These are phyloP conservation scores for Dipteronia sinensis DNA, from an alignment of 345 rosid species.

Conservation along the genomic window DNA sequence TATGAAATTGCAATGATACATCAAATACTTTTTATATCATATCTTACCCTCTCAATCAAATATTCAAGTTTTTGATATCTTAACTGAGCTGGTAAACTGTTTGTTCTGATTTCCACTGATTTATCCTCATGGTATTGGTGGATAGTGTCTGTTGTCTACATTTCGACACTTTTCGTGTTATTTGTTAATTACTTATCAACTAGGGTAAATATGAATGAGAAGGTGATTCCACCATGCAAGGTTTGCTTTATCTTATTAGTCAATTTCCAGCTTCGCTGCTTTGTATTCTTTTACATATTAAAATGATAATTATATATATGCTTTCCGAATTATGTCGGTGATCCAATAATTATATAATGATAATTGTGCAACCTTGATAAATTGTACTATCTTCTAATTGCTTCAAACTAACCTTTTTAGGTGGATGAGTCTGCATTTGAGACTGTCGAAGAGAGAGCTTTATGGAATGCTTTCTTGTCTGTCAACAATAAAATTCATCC, in stretches of 20 bases:
- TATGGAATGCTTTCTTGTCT: constrained; percentile 65
- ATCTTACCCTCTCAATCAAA: background rate
- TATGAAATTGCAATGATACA: background rate
- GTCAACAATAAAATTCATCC: constrained; percentile 57
- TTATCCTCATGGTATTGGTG: too few species aligned
- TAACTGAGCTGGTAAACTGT: background rate
- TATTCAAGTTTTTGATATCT: background rate
- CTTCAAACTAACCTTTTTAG: constrained; percentile 29
- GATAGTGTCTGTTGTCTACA: too few species aligned
- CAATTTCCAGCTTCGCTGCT: background rate
- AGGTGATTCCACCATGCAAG: too few species aligned
- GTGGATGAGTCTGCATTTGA: constrained; percentile 84
- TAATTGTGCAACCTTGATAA: background rate
- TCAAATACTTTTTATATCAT: background rate
- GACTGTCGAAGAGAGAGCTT: constrained; percentile 70
- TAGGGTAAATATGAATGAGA: too few species aligned
- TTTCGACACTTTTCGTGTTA: too few species aligned
- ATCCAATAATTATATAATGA: too few species aligned
- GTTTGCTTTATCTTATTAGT: too few species aligned
- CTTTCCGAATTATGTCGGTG: background rate
- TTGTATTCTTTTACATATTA: background rate
- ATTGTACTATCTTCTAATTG: background rate
- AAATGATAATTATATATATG: too few species aligned
- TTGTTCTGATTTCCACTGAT: too few species aligned
- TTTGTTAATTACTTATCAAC: too few species aligned